These are phyloP conservation scores for Colletotrichum sp. DNA, from an alignment of 2,329 filamentous ascomycete genomes.

Conservation along the genomic window DNA sequence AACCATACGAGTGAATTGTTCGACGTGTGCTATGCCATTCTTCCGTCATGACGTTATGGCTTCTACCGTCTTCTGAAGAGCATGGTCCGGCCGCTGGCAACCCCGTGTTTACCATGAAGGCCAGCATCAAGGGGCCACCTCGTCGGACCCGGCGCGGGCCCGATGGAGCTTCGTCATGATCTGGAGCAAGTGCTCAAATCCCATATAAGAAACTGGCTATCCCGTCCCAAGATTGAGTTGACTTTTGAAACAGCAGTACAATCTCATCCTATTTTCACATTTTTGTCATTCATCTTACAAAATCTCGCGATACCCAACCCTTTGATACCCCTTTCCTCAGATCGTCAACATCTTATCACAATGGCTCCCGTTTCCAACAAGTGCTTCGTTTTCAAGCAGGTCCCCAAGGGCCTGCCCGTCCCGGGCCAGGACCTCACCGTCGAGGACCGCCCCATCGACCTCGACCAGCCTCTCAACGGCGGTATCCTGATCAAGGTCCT, in stretches of 20 bases:
- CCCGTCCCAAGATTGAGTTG: not conserved
- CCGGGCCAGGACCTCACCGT: constrained; percentile 73
- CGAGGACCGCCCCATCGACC: constrained; percentile 72
- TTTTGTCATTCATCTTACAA: not conserved
- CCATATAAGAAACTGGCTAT: not conserved
- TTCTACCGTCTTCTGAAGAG: not conserved
- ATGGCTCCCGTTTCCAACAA: constrained; percentile 68
- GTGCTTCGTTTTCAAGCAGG: constrained; percentile 73
- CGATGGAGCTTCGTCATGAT: not conserved
- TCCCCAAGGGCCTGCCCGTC: constrained; percentile 71
- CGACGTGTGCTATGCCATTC: not conserved
- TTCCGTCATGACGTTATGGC: constrained; percentile 19
- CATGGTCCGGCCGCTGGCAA: not conserved
- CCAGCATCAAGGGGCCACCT: not conserved
- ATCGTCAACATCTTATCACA: not conserved
- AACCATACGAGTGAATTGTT: not conserved
- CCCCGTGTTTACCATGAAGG: not conserved
- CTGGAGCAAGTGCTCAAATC: not conserved
- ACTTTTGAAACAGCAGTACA: not conserved
- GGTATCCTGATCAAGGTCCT: constrained; percentile 74
- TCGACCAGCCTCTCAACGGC: constrained; percentile 63
- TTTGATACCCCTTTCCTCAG: not conserved
- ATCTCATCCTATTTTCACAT: not conserved
- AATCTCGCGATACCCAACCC: not conserved
- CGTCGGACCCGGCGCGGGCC: constrained; percentile 7